Evolutionary conservation across 1,139 yeast species (phyloP).

Genomic region (Suhomyces bokatorum): DNA sequence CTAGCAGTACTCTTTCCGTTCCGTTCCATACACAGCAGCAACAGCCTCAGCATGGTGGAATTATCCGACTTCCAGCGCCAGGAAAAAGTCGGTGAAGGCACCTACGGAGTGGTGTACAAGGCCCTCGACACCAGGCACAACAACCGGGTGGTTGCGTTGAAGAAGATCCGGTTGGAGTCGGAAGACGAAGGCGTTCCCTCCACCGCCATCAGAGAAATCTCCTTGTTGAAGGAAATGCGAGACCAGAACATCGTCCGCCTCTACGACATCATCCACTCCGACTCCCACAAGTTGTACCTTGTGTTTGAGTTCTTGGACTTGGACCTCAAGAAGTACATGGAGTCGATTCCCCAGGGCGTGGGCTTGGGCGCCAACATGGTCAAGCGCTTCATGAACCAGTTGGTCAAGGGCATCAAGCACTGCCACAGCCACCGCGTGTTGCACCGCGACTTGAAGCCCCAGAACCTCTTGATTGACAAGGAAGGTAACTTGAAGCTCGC

Average conservation of each 20-base stretch:
- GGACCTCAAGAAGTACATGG: constrained; percentile 97
- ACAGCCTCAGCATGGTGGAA: constrained; percentile 60
- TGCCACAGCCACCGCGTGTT: constrained; percentile 94
- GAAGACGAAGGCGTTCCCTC: constrained; percentile 99
- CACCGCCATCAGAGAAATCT: constrained; percentile 95
- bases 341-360: constrained; percentile 85
- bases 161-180: constrained; percentile 91
- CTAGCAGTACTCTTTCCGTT: too few relatives aligned
- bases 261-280: constrained; percentile 96
- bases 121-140: constrained; percentile 88
- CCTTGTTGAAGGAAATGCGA: constrained; percentile 86
- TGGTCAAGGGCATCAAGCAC: constrained; percentile 88
- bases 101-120: constrained; percentile 97
- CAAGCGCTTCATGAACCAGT: constrained; percentile 89
- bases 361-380: constrained; percentile 90
- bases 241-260: constrained; percentile 90
- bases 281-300: constrained; percentile 86
- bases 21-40: neutral
- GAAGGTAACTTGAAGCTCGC: constrained; percentile 96
- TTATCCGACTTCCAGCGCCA: constrained; percentile 87
- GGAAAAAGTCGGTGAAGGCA: constrained; percentile 97
- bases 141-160: constrained; percentile 89
- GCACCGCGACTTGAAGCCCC: constrained; percentile 96
- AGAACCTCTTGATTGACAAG: constrained; percentile 87
- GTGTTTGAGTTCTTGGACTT: constrained; percentile 93